Conservation (phyloP, 495 filamentous ascomycete genomes). For the Bacidia rubella region DNA sequence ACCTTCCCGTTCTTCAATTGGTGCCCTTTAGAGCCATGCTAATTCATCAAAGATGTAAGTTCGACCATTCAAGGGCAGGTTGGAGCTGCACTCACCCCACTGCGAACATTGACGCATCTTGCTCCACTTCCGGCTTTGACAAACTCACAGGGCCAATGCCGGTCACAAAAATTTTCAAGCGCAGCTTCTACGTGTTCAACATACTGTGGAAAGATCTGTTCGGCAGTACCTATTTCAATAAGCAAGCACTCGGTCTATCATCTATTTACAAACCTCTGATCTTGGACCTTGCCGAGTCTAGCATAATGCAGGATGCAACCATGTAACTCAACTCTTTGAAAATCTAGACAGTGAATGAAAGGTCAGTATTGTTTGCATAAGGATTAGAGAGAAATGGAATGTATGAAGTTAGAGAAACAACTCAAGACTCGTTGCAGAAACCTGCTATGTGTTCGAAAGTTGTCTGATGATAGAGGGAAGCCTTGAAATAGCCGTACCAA, state of each 20-base stretch:
- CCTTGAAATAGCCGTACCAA: too few relatives aligned
- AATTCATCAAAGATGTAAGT: slow-evolving; percentile 34
- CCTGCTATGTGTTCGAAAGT: too few relatives aligned
- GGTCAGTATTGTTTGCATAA: too few relatives aligned
- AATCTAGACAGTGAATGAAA: too few relatives aligned
- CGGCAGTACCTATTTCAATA: slow-evolving; percentile 12
- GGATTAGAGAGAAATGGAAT: too few relatives aligned
- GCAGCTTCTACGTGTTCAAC: slow-evolving; percentile 30
- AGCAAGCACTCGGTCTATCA: background rate
- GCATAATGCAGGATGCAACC: slow-evolving; percentile 41
- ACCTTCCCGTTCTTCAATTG: too few relatives aligned
- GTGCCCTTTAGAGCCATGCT: too few relatives aligned
- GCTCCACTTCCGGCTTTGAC: slow-evolving; percentile 18
- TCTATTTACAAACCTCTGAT: slow-evolving; percentile 22
- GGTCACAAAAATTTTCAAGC: slow-evolving; percentile 34
- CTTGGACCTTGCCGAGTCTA: slow-evolving; percentile 34
- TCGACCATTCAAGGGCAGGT: slow-evolving; percentile 34
- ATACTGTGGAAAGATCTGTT: slow-evolving; percentile 21
- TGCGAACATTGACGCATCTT: slow-evolving; percentile 32
- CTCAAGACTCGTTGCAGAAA: slow-evolving; percentile 33
- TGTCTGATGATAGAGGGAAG: too few relatives aligned
- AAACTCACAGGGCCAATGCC: slow-evolving; percentile 36
- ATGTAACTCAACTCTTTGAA: slow-evolving; percentile 38
- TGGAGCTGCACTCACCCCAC: slow-evolving; percentile 12
- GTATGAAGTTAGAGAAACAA: too few relatives aligned